Conservation (phyloP, 495 filamentous ascomycete genomes). For the Hypomontagnella monticulosa region DNA sequence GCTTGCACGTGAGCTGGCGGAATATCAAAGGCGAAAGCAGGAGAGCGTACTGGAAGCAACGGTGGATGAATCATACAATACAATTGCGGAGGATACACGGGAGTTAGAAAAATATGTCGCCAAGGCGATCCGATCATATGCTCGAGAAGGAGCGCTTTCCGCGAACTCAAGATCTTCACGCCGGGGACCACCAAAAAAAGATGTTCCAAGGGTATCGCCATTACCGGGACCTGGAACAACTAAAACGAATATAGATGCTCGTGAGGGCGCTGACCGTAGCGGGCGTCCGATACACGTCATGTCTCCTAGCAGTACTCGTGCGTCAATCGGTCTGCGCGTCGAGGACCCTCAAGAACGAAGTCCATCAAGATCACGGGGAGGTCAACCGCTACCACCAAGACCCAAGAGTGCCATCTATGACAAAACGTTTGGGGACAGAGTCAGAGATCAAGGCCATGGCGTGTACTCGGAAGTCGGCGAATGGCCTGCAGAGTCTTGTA, state of each 20-base stretch:
- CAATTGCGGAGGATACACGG: slow-evolving; percentile 15
- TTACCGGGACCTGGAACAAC: not conserved
- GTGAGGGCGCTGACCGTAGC: not conserved
- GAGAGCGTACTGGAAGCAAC: not conserved
- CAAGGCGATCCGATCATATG: slow-evolving; percentile 16
- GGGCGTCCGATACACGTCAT: not conserved
- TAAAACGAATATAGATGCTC: not conserved
- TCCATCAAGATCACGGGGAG: not conserved
- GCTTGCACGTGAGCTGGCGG: slow-evolving; percentile 15
- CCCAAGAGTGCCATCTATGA: not conserved
- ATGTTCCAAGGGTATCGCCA: not conserved
- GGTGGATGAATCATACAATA: not conserved
- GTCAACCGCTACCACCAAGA: not conserved
- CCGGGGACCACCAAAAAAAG: not conserved
- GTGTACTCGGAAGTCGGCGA: not conserved
- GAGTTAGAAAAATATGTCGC: slow-evolving; percentile 22
- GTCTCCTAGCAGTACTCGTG: too few species aligned
- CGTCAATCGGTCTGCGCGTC: too few species aligned
- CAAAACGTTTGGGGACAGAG: not conserved
- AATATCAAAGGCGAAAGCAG: slow-evolving; percentile 22
- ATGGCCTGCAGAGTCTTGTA: not conserved
- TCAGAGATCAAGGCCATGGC: not conserved
- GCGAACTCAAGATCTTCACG: slow-evolving; percentile 5
- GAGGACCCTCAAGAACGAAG: not conserved
- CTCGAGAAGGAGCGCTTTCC: not conserved